Base-by-base conservation (phyloP, 2,329 filamentous ascomycete genomes). In the Phyllosticta paracitricarpa region DNA sequence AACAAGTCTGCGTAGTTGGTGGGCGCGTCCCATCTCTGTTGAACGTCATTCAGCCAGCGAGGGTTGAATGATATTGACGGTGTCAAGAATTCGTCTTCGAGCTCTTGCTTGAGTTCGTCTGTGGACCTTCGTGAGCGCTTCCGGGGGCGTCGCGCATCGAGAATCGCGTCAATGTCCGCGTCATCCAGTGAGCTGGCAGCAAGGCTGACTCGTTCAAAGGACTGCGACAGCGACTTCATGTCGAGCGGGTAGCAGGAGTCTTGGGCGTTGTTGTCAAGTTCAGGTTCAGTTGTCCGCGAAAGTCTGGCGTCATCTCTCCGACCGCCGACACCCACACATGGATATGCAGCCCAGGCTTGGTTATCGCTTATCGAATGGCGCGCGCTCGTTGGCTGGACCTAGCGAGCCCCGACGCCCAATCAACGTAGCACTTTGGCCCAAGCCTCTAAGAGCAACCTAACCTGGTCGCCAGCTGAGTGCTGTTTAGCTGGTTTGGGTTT, bases 11-110 rank as follows among this genome's bases (percentile, higher is more conserved):
- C 83, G 71, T 92, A 89, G 68, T 96, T 88, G 48, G 86, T 83
- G 3, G 89, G 84, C 61, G 85, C 82, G 65, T 96, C 89, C 94
- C 93, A 99, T 72, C 86, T 79, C 81, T 93, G 90, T 75, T 99
- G 94, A 53, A 97, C 77, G 61, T 84, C 83, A 73, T 96, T 91
- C 63, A 99, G 82, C 91, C 94, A 97, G 69, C 88, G 86, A 4
- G 84, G 79, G 35, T 87, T 91, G 77, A 99, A 97, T 2, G 83
- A 82, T 4, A 85, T 82, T 1, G 90, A 89, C 0, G 94, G 93
- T 2, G 84, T 85, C 26, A 99, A 79, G 69, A 93, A 94, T 55
- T 89, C 85, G 60, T 81, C 70, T 75, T 96, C 91, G 4, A 97
- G 81, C 63, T 85, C 81, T 54, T 78, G 77, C 74, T 89, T 89